Evolutionary conservation across 345 rosid species (phyloP).

Genomic region (Moricandia moricandioides): DNA sequence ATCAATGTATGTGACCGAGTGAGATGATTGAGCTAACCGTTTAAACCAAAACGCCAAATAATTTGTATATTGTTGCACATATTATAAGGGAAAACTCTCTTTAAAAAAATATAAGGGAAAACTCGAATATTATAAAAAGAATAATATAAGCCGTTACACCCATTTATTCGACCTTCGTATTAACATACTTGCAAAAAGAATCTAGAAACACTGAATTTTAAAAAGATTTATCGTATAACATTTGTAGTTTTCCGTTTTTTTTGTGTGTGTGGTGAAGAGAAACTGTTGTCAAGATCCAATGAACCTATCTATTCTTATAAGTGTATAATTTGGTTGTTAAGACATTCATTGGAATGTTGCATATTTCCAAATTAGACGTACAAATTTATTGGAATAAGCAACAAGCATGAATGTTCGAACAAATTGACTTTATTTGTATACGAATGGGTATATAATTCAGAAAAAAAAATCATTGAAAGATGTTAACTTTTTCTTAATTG

Average conservation of each 20-base stretch:
- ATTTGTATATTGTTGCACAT: neutral
- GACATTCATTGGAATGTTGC: conserved; percentile 30
- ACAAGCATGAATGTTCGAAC: conserved; percentile 25
- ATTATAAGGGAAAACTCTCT: neutral
- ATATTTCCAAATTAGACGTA: conserved; percentile 34
- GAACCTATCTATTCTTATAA: conserved; percentile 27
- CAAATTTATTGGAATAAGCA: conserved; percentile 30
- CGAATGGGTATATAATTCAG: neutral
- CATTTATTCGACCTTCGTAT: conserved; percentile 6
- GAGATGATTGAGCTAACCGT: neutral
- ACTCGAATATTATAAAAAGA: neutral
- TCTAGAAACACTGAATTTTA: neutral
- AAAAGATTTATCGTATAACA: neutral
- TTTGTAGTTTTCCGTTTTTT: conserved; percentile 11
- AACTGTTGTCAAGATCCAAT: conserved; percentile 31
- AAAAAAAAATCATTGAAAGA: neutral
- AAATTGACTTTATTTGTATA: neutral
- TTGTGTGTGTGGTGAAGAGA: conserved; percentile 18
- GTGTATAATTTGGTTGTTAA: conserved; percentile 22
- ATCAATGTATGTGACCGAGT: neutral
- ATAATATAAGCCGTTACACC: conserved; percentile 18
- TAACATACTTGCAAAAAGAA: conserved; percentile 10
- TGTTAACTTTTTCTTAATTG: neutral
- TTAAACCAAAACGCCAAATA: neutral
- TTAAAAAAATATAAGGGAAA: no score